Percentiles rank a stretch among this genome's conserved stretches.
Evolutionary conservation across 129 eudicot species (phyloP).

Genomic region (Lonicera japonica): DNA sequence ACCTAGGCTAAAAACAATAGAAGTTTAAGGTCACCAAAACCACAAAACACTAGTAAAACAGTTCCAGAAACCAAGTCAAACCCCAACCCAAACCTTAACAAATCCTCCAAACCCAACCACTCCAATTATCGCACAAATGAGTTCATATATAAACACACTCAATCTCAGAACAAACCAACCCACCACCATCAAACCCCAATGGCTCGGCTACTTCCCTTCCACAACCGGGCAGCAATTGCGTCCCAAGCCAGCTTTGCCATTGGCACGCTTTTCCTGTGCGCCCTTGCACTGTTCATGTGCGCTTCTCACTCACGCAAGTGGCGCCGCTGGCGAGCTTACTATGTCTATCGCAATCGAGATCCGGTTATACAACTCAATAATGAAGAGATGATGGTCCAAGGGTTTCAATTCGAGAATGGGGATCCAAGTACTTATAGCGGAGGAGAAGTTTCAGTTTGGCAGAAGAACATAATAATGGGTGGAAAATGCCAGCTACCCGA

Average conservation of each 20-base stretch:
- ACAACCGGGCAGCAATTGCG: conserved; percentile 20
- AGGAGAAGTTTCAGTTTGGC: conserved; percentile 58
- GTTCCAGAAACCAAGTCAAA: conserved; percentile 25
- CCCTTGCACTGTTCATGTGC: conserved; percentile 56
- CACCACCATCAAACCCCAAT: conserved; percentile 20
- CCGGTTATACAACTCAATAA: conserved; percentile 53
- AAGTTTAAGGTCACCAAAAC: conserved; percentile 12
- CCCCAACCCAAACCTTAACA: conserved; percentile 30
- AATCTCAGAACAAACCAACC: conserved; percentile 5
- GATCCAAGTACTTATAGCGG: conserved; percentile 28
- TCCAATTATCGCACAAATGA: conserved; percentile 17
- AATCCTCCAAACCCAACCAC: conserved; percentile 28
- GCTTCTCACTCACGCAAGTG: conserved; percentile 51
- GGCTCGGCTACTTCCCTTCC: conserved; percentile 42
- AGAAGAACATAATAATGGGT: conserved; percentile 91
- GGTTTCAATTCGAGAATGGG: conserved; percentile 31
- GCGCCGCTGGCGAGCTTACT: conserved; percentile 41
- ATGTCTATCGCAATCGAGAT: conserved; percentile 32
- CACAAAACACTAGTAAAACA: conserved; percentile 12
- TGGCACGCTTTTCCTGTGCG: conserved; percentile 44
- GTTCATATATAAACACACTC: conserved; percentile 8
- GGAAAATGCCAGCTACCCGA: conserved; percentile 90
- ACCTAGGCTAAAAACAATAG: too few species aligned
- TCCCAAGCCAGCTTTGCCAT: conserved; percentile 38
- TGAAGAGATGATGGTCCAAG: conserved; percentile 29